A percentile compares a stretch with the other conserved stretches of the same genome.
Conservation (phyloP, 2,329 filamentous ascomycete species). For the Colletotrichum lindemuthianum region DNA sequence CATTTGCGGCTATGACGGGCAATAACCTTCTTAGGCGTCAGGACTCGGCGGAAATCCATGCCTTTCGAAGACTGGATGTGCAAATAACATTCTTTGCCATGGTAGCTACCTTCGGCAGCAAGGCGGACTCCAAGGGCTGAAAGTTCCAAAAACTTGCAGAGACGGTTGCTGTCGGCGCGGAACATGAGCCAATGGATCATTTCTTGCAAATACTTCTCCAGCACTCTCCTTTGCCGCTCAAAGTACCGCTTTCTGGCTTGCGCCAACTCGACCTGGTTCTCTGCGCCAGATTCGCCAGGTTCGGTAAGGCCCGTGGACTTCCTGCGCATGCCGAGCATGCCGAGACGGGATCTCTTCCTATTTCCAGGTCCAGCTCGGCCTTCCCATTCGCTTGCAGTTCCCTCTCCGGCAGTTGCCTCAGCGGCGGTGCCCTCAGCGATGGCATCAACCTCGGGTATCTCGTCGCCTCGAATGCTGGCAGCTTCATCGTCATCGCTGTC, state of each 20-base stretch:
- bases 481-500: constrained; percentile 81
- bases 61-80: constrained; percentile 93
- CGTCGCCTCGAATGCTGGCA: constrained; percentile 50
- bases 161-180: constrained; percentile 90
- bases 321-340: constrained; percentile 63
- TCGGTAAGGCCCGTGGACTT: constrained; percentile 63
- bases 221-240: constrained; percentile 82
- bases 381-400: constrained; percentile 47
- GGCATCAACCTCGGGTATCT: constrained; percentile 43
- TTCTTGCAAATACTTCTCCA: constrained; percentile 91
- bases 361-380: constrained; percentile 26
- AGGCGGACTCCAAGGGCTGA: constrained; percentile 93
- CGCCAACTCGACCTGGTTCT: constrained; percentile 53
- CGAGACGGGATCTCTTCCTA: constrained; percentile 63
- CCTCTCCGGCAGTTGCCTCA: constrained; percentile 66
- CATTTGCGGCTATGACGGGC: constrained; percentile 90
- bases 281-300: constrained; percentile 52
- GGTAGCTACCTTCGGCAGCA: constrained; percentile 94
- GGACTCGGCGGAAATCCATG: constrained; percentile 82
- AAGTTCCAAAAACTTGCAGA: constrained; percentile 95
- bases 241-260: constrained; percentile 69
- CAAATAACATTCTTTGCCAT: constrained; percentile 95
- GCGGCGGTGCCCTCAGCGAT: constrained; percentile 50
- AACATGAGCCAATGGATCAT: constrained; percentile 99
- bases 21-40: constrained; percentile 82